phyloP scores from a whole-genome alignment of 352 stramenopile species.

The Pythium rishiriense region DNA sequence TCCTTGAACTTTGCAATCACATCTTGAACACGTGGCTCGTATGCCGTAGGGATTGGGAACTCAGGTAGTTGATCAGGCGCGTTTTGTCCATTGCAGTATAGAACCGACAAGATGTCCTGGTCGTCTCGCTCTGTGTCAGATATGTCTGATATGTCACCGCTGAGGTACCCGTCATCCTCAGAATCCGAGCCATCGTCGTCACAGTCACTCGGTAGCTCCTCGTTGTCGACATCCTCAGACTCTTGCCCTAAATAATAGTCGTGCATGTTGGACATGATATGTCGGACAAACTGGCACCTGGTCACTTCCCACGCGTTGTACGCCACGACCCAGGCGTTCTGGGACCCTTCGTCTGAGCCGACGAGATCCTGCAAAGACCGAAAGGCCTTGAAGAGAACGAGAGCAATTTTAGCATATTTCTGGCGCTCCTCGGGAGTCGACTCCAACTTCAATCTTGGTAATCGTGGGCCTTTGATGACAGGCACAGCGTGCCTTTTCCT shows the following conservation, averaged over 20 bases:
- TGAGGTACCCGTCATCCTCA: background rate
- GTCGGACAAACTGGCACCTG: background rate
- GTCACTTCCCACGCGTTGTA: background rate
- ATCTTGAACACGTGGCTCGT: background rate
- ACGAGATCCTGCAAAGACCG: background rate
- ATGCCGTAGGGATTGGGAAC: background rate
- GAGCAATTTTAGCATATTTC: background rate
- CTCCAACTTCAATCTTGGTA: background rate
- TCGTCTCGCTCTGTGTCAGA: background rate
- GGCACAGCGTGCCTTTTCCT: background rate
- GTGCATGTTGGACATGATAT: constrained; percentile 23
- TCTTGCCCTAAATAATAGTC: constrained; percentile 14
- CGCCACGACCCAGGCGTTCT: background rate
- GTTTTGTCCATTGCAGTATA: background rate
- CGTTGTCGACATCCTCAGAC: constrained; percentile 1
- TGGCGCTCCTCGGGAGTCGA: background rate
- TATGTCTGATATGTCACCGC: constrained; percentile 2
- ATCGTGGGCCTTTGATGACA: background rate
- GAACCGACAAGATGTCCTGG: background rate
- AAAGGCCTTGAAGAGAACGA: background rate
- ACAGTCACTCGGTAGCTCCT: background rate
- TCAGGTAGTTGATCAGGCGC: background rate
- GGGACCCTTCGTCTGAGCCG: background rate
- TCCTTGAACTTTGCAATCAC: constrained; percentile 4
- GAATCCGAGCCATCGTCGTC: background rate